Evolutionary conservation across 352 stramenopile species (phyloP).

Genomic region (Pythium folliculosum): DNA sequence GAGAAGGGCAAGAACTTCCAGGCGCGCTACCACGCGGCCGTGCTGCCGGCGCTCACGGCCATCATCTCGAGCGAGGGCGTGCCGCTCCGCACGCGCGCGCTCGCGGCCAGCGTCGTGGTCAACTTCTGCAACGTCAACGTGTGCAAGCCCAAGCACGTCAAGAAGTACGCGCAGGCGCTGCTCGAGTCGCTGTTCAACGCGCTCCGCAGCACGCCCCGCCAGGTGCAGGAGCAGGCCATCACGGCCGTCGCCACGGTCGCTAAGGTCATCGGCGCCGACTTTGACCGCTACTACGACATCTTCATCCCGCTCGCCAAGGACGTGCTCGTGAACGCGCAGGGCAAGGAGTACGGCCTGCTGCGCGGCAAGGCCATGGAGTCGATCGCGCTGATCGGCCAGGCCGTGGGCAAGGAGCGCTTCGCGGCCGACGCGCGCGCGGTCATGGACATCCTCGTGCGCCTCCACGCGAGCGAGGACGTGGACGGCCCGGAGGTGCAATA

Average conservation of each 20-base stretch:
- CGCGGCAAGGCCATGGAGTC: conserved; percentile 89
- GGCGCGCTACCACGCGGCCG: conserved; percentile 65
- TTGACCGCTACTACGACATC: conserved; percentile 82
- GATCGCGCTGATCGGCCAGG: conserved; percentile 86
- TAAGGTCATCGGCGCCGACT: conserved; percentile 81
- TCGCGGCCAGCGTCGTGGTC: conserved; percentile 78
- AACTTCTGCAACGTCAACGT: conserved; percentile 88
- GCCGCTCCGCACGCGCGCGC: conserved; percentile 63
- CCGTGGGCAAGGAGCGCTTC: conserved; percentile 85
- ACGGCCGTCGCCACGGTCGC: conserved; percentile 84
- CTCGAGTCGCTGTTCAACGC: conserved; percentile 82
- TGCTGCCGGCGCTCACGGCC: conserved; percentile 69
- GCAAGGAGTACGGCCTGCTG: conserved; percentile 80
- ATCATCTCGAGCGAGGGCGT: conserved; percentile 69
- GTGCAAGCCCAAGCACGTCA: conserved; percentile 80
- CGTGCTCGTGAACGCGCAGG: conserved; percentile 71
- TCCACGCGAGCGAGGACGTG: conserved; percentile 70
- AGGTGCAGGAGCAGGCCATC: conserved; percentile 88
- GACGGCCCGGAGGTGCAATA: conserved; percentile 84
- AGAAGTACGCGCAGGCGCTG: conserved; percentile 61
- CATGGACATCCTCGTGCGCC: conserved; percentile 84
- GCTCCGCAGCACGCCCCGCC: conserved; percentile 69
- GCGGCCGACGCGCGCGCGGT: conserved; percentile 77
- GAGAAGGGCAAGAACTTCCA: conserved; percentile 90
- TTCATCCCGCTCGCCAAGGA: conserved; percentile 89